A percentile compares a stretch with the other conserved stretches of the same genome.
Conservation (phyloP, 768 basidiomycete species). For the Amanita muscaria region DNA sequence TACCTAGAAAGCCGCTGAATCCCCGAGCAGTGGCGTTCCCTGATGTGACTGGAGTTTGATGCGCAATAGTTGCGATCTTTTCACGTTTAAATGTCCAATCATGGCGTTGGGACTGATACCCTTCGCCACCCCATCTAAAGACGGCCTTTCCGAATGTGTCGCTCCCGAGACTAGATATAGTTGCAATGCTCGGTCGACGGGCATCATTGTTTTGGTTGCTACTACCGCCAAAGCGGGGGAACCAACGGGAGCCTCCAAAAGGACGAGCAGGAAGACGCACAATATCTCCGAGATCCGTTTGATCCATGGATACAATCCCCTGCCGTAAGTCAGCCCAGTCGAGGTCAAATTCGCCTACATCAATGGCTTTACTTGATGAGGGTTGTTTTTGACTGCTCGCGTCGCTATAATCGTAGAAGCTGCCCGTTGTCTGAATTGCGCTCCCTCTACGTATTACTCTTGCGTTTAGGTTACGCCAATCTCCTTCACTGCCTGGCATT, state of each 20-base stretch:
- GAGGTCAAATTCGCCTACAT: conserved; percentile 3
- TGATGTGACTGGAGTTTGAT: not conserved
- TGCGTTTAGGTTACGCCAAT: conserved; percentile 47
- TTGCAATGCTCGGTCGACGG: conserved; percentile 36
- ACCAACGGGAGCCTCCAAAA: conserved; percentile 14
- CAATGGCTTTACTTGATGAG: not conserved
- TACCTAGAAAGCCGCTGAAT: conserved; percentile 17
- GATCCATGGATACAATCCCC: conserved; percentile 4
- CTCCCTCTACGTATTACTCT: conserved; percentile 25
- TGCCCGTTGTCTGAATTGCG: not conserved
- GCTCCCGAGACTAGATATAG: conserved; percentile 24
- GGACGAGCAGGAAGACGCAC: conserved; percentile 16
- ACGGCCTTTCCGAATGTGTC: conserved; percentile 36
- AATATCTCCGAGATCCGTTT: conserved; percentile 11
- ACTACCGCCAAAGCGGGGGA: conserved; percentile 13
- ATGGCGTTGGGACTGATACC: conserved; percentile 32
- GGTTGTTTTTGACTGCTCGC: conserved; percentile 1
- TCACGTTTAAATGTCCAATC: conserved; percentile 58
- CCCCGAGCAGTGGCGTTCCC: not conserved
- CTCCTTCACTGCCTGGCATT: conserved; percentile 45
- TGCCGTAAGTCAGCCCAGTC: conserved; percentile 4
- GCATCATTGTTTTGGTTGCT: conserved; percentile 6
- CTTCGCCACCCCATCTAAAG: conserved; percentile 34
- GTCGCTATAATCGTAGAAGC: not conserved
- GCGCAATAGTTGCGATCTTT: conserved; percentile 26